Evolutionary conservation across 2,329 filamentous ascomycete genomes (phyloP), one percentile per base, ranked within the genome.

Genomic region (Colletotrichum zoysiae): DNA sequence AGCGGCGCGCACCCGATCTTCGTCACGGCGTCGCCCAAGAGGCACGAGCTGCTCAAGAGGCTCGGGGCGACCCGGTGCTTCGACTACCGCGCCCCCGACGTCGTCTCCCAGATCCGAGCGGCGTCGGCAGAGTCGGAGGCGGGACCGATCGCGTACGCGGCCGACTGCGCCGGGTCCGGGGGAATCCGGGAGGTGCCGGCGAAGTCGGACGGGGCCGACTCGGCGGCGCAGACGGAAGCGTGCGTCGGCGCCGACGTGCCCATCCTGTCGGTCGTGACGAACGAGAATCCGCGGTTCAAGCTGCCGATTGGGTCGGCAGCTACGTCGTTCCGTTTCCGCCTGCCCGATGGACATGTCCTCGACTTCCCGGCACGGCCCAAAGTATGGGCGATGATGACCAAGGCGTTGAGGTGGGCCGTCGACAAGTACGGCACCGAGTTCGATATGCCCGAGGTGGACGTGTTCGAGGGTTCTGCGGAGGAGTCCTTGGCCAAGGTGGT

Each of bases 1-100:
- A 77, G 78, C 1, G 82, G 81, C 3, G 72, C 75, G 7, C 70
- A 68, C 0, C 75, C 76, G 16, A 81, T 84, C 20, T 75, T 82
- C 33, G 77, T 79, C 1, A 82, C 81, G 0, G 78, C 79, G 0
- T 79, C 78, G 8, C 61, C 74, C 4, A 75, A 76, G 57, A 80
- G 81, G 18, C 79, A 81, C 50, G 77, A 75, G 1, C 74, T 77
- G 20, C 75, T 81, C n/a, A 75, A 73, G 59, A 69, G 66, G 9
- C 67, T 82, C 5, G 82, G 82, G 0, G 82, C 81, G 1, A 77
- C 76, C 11, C 72, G 76, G 5, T 79, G 77, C 30, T 82, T 83
- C 65, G 81, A 83, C 62, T 83, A 83, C 30, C 18, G n/a, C 0
- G 16, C 64, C 5, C 40, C 59, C 14, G 64, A 73, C 20, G 53